These are phyloP conservation scores for Solanum stenotomum DNA, from an alignment of 257 asterid genomes.

Conservation along the genomic window DNA sequence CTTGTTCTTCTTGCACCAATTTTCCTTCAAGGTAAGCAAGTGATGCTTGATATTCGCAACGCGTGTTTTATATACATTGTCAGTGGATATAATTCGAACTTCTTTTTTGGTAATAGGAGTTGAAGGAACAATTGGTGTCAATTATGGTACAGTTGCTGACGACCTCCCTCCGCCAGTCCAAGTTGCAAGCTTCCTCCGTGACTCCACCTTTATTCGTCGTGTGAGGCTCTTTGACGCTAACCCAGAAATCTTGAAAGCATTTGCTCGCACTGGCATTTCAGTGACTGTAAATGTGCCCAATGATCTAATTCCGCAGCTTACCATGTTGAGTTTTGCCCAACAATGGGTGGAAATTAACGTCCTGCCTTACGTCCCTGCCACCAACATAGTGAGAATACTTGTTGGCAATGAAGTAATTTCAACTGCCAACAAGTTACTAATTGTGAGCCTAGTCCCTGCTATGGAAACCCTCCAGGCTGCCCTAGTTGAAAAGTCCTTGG, in stretches of 20 bases:
- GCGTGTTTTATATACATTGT: neutral
- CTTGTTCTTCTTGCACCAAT: constrained; percentile 17
- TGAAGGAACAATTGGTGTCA: constrained; percentile 32
- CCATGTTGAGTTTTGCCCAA: constrained; percentile 26
- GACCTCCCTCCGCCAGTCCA: constrained; percentile 42
- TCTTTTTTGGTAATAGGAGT: constrained; percentile 22
- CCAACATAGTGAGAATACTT: constrained; percentile 49
- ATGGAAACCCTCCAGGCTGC: constrained; percentile 53
- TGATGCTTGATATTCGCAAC: neutral
- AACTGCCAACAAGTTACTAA: constrained; percentile 32
- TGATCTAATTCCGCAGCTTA: constrained; percentile 38
- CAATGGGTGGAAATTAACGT: constrained; percentile 43
- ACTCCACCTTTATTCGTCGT: constrained; percentile 43
- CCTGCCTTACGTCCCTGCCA: constrained; percentile 28
- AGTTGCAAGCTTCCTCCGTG: constrained; percentile 43
- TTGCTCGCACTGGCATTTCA: constrained; percentile 46
- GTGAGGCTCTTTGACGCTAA: constrained; percentile 52
- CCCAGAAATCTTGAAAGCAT: constrained; percentile 45
- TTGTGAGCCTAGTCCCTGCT: constrained; percentile 49
- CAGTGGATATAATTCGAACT: neutral
- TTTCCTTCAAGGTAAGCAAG: constrained; percentile 24
- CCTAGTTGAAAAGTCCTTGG: constrained; percentile 27
- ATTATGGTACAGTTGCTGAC: constrained; percentile 36
- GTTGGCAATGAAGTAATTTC: constrained; percentile 61
- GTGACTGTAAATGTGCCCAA: constrained; percentile 40